A percentile compares a stretch with the other conserved stretches of the same genome.
These are phyloP conservation scores for Metarhizium anisopliae DNA, from an alignment of 2,329 filamentous ascomycete species.

Conservation along the genomic window DNA sequence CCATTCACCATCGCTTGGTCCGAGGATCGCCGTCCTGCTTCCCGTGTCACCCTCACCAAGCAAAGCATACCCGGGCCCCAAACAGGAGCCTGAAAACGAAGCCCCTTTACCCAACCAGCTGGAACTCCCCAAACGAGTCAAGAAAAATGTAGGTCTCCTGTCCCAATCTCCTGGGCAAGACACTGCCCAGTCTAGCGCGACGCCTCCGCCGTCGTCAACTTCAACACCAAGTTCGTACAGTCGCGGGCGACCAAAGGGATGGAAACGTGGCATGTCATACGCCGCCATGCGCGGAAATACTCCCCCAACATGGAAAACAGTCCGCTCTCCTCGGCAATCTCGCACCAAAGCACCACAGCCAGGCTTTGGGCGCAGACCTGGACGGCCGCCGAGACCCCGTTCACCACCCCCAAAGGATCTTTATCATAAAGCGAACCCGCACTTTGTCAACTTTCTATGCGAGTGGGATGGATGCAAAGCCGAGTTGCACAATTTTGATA, in stretches of 20 bases:
- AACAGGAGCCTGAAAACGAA: not conserved
- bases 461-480: conserved; percentile 52
- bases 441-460: conserved; percentile 45
- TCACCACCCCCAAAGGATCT: conserved; percentile 29
- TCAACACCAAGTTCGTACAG: not conserved
- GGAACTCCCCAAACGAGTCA: conserved; percentile 2
- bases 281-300: conserved; percentile 12
- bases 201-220: not conserved
- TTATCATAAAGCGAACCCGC: conserved; percentile 32
- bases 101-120: not conserved
- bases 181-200: not conserved
- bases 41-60: not conserved
- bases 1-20: not conserved
- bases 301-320: conserved; percentile 4
- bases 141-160: not conserved
- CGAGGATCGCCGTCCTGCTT: not conserved
- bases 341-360: conserved; percentile 17
- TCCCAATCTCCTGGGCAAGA: not conserved
- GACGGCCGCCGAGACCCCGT: conserved; percentile 31
- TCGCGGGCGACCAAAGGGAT: conserved; percentile 41
- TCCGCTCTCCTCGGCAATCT: conserved; percentile 9
- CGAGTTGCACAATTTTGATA: conserved; percentile 54
- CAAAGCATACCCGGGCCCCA: not conserved
- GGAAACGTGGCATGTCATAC: conserved; percentile 22
- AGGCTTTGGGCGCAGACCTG: conserved; percentile 27